Base-by-base conservation (phyloP, 805 yeast species). In the Ogataea glucozyma region DNA sequence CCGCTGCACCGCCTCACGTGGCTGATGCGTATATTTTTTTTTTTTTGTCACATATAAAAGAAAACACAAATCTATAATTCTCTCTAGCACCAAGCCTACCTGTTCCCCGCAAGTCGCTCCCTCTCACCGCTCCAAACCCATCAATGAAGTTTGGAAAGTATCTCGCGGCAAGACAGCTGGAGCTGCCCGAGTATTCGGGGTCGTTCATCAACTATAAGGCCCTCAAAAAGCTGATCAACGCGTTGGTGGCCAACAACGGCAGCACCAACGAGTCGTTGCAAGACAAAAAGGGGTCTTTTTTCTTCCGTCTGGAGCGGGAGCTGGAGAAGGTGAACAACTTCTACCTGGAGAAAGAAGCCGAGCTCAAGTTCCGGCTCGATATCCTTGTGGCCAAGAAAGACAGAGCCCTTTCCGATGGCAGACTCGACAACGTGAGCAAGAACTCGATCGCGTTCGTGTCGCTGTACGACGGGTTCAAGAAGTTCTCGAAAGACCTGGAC, bases 171-270 rank as follows among this genome's bases (percentile, higher is more conserved):
- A 80, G 97, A 61, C 97, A 89, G 67, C 73, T 93, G 53, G 97
- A 91, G 64, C 72, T 91, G 46, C 98, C 98, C 9, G 99, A 93
- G 65, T 93, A 93, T 64, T 81, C 95, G 38, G 89, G 91, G 27
- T 85, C 88, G 61, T 93, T 91, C 69, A 91, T 93, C 60, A 89
- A 93, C 69, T 93, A 93, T 67, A 93, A 93, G 69, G 93, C 91
- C 3, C 70, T 91, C 45, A 91, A 91, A 65, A 93, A 91, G 73
- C 76, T 90, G 52, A 91, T 91, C 59, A 91, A 91, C 65, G 83
- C 85, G 36, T 70, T 91, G 34, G 85, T 59, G 37, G 60, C 65
- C 47, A 38, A 58, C 58, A 54, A 65, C 57, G 29, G 24, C 22
- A n/a, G 36, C 49, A 31, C 67, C 58, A 47, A 68, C 12, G 78